Conservation (phyloP, 2,329 filamentous ascomycete genomes). For the Ophiostoma himal-ulmi region DNA sequence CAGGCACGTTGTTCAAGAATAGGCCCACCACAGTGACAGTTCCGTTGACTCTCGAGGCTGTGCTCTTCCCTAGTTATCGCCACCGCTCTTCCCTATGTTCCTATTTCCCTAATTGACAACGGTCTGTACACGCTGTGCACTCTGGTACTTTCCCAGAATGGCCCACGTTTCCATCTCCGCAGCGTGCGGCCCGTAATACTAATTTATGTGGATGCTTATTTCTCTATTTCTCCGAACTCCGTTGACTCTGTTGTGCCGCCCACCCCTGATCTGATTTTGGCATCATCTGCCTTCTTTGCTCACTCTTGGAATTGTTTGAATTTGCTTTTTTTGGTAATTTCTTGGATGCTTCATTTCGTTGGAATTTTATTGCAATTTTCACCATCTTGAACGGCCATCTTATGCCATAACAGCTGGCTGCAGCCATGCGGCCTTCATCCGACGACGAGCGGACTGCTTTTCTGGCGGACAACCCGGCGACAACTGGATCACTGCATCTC, state of each 20-base stretch:
- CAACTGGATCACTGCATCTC: not conserved
- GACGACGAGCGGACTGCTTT: conserved; percentile 8
- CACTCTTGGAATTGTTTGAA: too few relatives aligned
- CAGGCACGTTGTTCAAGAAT: not conserved
- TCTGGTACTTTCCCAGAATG: not conserved
- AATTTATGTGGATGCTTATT: not conserved
- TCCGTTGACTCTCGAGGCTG: not conserved
- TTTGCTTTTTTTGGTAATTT: not conserved
- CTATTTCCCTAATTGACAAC: not conserved
- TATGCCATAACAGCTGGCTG: not conserved
- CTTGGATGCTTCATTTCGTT: not conserved
- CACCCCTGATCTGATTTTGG: not conserved
- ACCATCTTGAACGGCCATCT: not conserved
- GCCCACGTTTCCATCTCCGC: not conserved
- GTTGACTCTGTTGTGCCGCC: not conserved
- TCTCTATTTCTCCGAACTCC: not conserved
- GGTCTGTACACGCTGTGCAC: not conserved
- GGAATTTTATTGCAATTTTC: not conserved
- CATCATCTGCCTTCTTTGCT: not conserved
- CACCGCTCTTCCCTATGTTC: not conserved
- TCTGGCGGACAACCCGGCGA: not conserved
- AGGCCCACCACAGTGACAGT: not conserved
- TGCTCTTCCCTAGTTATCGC: not conserved
- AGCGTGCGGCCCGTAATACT: not conserved
- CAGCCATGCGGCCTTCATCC: not conserved